phyloP scores from a whole-genome alignment of 2,329 filamentous ascomycete genomes.

The Tolypocladium ophioglossoides region DNA sequence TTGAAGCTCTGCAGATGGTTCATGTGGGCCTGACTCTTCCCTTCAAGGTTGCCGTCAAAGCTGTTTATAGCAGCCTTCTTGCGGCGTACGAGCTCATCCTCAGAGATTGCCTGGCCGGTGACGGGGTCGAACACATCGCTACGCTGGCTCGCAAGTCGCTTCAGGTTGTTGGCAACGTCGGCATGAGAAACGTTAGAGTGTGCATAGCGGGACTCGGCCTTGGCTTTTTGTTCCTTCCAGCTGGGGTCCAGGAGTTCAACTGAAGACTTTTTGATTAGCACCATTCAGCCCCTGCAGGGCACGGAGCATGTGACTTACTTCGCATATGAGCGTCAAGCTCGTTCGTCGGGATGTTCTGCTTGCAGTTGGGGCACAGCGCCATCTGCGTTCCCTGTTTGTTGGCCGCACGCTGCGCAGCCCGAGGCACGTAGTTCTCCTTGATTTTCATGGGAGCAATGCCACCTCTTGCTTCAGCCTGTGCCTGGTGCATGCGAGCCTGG shows the following conservation, averaged over 20 bases:
- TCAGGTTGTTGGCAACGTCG: conserved; percentile 89
- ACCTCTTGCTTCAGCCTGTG: conserved; percentile 66
- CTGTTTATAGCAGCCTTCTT: conserved; percentile 61
- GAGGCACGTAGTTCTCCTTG: conserved; percentile 83
- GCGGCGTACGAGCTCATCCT: conserved; percentile 63
- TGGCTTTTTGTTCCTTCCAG: conserved; percentile 93
- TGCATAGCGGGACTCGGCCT: conserved; percentile 72
- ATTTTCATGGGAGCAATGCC: conserved; percentile 72
- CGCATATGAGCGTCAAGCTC: conserved; percentile 90
- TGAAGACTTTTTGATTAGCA: conserved; percentile 29
- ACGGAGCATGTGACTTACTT: conserved; percentile 39
- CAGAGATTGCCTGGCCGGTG: conserved; percentile 55
- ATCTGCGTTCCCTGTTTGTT: conserved; percentile 55
- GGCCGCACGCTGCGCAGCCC: conserved; percentile 62
- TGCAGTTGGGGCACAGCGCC: conserved; percentile 85
- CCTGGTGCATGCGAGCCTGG: conserved; percentile 57
- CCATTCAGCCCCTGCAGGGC: background rate
- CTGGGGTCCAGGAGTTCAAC: conserved; percentile 87
- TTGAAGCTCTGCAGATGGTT: conserved; percentile 58
- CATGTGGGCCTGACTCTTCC: conserved; percentile 41
- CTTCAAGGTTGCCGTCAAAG: conserved; percentile 56
- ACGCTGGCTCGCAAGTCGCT: conserved; percentile 83
- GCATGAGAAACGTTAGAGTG: conserved; percentile 78
- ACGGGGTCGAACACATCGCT: conserved; percentile 75
- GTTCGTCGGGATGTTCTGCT: conserved; percentile 74